A percentile compares a stretch with the other conserved stretches of the same genome.
Conservation (phyloP, 495 filamentous ascomycete genomes). For the Neurospora sp. region DNA sequence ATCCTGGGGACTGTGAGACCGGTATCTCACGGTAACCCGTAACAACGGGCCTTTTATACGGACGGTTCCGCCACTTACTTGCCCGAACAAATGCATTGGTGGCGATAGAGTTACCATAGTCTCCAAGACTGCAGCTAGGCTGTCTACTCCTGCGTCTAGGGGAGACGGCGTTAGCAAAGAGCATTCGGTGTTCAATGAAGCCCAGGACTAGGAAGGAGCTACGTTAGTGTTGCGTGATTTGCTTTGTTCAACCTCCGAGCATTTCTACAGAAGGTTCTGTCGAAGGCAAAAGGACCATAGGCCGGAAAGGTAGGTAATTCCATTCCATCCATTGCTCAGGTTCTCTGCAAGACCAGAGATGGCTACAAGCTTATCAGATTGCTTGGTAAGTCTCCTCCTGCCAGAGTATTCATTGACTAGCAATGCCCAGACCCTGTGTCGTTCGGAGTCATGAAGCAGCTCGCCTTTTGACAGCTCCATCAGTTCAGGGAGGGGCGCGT, state of each 20-base stretch:
- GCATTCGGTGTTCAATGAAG: not conserved
- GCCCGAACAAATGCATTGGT: not conserved
- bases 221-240: not conserved
- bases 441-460: not conserved
- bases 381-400: slow-evolving; percentile 6
- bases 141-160: not conserved
- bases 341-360: slow-evolving; percentile 3
- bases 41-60: not conserved
- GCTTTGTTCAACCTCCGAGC: not conserved
- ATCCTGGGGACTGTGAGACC: too few species aligned
- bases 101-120: not conserved
- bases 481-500: not conserved
- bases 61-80: not conserved
- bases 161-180: not conserved
- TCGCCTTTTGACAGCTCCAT: not conserved
- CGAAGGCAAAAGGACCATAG: slow-evolving; percentile 5
- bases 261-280: not conserved
- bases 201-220: not conserved
- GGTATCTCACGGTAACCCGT: not conserved
- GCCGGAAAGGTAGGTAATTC: slow-evolving; percentile 12
- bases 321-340: not conserved
- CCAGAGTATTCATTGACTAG: slow-evolving; percentile 8
- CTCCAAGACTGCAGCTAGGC: not conserved
- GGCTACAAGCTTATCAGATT: slow-evolving; percentile 7
- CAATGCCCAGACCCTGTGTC: not conserved